These are phyloP conservation scores for Solanum sitiens DNA, from an alignment of 257 asterid genomes.

Conservation along the genomic window DNA sequence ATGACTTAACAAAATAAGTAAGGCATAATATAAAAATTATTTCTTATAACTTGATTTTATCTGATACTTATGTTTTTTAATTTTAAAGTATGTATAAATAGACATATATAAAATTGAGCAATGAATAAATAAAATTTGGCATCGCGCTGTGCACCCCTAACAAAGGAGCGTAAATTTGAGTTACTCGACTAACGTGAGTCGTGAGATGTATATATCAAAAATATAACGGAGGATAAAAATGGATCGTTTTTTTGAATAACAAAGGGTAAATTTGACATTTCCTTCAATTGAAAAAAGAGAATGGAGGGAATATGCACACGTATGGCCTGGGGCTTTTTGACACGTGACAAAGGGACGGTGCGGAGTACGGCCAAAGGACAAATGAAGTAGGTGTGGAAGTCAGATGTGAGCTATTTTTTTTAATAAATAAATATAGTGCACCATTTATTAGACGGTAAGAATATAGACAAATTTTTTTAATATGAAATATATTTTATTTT, in stretches of 20 bases:
- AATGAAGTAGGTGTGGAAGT: conserved; percentile 13
- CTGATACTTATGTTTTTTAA: accelerated
- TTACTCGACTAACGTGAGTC: not conserved
- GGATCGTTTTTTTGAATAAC: not conserved
- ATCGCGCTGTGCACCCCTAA: not conserved
- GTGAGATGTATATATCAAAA: no score
- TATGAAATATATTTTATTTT: no score
- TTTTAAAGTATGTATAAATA: no score
- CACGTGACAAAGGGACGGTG: conserved; percentile 30
- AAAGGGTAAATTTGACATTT: not conserved
- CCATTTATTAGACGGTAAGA: not conserved
- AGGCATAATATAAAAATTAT: no score
- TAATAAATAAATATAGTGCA: not conserved
- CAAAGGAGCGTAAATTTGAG: not conserved
- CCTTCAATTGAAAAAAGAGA: not conserved
- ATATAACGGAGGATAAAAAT: not conserved
- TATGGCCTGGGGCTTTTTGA: not conserved
- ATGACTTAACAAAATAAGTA: no score
- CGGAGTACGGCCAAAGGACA: conserved; percentile 30
- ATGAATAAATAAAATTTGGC: no score
- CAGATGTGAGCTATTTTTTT: conserved; percentile 20
- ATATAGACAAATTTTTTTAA: no score
- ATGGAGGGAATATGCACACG: not conserved
- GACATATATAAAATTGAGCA: no score
- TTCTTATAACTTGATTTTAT: no score